phyloP scores from a whole-genome alignment of 2,329 filamentous ascomycete genomes.

The Lizonia empirigonia region DNA sequence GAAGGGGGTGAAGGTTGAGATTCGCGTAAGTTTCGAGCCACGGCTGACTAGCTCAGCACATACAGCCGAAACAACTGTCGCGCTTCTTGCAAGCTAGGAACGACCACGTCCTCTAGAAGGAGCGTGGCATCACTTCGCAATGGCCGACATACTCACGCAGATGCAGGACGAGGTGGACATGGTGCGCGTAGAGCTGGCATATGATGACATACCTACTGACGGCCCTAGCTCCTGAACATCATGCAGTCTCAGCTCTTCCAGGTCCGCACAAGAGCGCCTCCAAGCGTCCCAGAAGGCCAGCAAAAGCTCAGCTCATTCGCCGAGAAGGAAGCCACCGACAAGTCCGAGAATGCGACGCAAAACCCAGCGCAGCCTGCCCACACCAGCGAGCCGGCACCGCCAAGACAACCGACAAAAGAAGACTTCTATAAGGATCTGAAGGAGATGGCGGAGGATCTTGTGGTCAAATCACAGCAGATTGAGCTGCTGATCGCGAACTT shows the following conservation, averaged over 20 bases:
- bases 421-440: constrained; percentile 70
- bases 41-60: constrained; percentile 29
- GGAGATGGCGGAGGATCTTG: constrained; percentile 76
- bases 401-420: constrained; percentile 23
- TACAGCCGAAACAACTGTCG: too few species aligned
- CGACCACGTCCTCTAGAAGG: too few species aligned
- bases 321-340: constrained; percentile 37
- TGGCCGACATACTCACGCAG: constrained; percentile 80
- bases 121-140: constrained; percentile 40
- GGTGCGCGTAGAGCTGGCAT: constrained; percentile 53
- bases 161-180: constrained; percentile 85
- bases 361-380: constrained; percentile 18
- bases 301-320: constrained; percentile 45
- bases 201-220: background rate
- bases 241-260: constrained; percentile 55
- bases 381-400: constrained; percentile 14
- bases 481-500: constrained; percentile 75
- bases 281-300: constrained; percentile 51
- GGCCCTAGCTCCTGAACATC: constrained; percentile 52
- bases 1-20: constrained; percentile 7
- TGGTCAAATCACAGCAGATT: constrained; percentile 82
- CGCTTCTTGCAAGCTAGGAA: too few species aligned
- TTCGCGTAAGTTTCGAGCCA: constrained; percentile 31
- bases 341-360: constrained; percentile 25
- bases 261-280: constrained; percentile 51